These are phyloP conservation scores for Nicotiana benthamiana DNA, from an alignment of 257 asterid species.

Conservation along the genomic window DNA sequence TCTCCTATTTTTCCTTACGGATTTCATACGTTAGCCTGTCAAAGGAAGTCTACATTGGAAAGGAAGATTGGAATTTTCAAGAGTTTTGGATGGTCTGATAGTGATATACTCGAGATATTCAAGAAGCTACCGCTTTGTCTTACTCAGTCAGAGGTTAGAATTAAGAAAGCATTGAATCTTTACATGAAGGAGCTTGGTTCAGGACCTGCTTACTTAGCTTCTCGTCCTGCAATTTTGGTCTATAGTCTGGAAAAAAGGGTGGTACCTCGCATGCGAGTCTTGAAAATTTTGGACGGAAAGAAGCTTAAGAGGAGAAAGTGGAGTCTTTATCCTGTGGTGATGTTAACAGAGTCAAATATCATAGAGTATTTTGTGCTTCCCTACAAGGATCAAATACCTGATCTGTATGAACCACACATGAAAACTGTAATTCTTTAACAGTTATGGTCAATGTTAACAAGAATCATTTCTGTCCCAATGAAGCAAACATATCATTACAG, in stretches of 20 bases:
- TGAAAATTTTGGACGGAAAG: conserved; percentile 15
- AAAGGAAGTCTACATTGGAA: not conserved
- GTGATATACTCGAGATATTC: not conserved
- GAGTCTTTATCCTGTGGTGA: not conserved
- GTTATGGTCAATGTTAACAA: not conserved
- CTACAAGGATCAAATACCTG: conserved; percentile 11
- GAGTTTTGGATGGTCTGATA: not conserved
- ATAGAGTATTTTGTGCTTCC: conserved; percentile 2
- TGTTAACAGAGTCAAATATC: no score
- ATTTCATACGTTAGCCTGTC: not conserved
- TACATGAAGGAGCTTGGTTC: not conserved
- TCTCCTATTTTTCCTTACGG: conserved; percentile 2
- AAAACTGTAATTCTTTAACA: not conserved
- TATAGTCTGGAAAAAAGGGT: conserved; percentile 16
- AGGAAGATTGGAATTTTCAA: not conserved
- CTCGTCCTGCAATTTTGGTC: not conserved
- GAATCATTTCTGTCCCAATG: not conserved
- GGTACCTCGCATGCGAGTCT: conserved; percentile 7
- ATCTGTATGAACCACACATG: conserved; percentile 2
- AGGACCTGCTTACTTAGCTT: not conserved
- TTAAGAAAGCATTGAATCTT: not conserved
- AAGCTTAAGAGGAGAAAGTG: not conserved
- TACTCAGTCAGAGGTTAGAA: not conserved
- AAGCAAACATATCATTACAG: not conserved
- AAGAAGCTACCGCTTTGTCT: not conserved